Conservation (phyloP, 2,329 filamentous ascomycete species). For the Tolypocladium tropicale region DNA sequence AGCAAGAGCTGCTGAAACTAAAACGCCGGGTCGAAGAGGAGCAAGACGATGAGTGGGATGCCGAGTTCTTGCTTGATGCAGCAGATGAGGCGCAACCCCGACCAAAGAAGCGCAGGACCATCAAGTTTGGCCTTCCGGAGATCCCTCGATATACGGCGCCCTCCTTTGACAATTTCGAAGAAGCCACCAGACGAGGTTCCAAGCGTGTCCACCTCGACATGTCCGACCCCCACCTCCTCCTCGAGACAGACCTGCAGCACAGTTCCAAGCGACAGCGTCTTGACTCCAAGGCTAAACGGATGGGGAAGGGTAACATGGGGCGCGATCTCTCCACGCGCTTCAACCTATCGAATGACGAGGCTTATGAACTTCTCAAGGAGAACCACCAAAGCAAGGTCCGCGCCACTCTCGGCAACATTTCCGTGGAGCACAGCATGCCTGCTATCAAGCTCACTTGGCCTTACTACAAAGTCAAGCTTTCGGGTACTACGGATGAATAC, state of each 20-base stretch:
- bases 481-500: constrained; percentile 66
- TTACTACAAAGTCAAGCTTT: constrained; percentile 84
- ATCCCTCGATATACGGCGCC: constrained; percentile 53
- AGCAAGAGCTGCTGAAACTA: constrained; percentile 18
- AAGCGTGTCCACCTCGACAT: constrained; percentile 77
- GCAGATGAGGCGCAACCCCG: constrained; percentile 34
- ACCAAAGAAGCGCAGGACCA: constrained; percentile 57
- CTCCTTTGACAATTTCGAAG: constrained; percentile 72
- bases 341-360: constrained; percentile 93
- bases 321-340: constrained; percentile 72
- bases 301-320: constrained; percentile 58
- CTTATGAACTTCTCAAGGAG: constrained; percentile 91
- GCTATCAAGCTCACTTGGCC: constrained; percentile 88
- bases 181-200: constrained; percentile 59
- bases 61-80: constrained; percentile 45
- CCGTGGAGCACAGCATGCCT: constrained; percentile 90
- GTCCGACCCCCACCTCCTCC: constrained; percentile 76
- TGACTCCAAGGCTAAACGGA: constrained; percentile 51
- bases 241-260: constrained; percentile 64
- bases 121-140: constrained; percentile 48
- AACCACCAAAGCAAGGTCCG: constrained; percentile 95
- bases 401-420: constrained; percentile 79
- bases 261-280: constrained; percentile 48
- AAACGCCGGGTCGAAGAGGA: constrained; percentile 25
- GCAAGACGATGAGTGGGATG: constrained; percentile 53